A percentile compares a stretch with the other conserved stretches of the same genome.
Evolutionary conservation across 177 flowering plant genomes (phyloP).

Genomic region (Tripterygium wilfordii): DNA sequence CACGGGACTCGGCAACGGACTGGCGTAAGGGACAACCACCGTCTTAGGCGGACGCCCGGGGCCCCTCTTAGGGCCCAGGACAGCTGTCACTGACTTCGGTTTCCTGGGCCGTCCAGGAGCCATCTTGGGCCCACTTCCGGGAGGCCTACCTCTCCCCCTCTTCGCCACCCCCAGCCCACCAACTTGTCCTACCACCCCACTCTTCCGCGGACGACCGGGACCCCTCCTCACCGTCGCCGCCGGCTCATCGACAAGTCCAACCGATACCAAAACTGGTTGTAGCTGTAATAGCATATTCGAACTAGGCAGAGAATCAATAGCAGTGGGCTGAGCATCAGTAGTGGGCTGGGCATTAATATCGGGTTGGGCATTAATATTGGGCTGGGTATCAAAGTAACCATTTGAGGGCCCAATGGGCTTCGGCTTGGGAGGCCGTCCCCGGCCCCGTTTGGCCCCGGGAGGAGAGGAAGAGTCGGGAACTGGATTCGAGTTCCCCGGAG

Average conservation of each 20-base stretch:
- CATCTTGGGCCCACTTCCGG: conserved; percentile 18
- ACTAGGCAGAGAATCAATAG: neutral
- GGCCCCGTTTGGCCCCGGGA: conserved; percentile 22
- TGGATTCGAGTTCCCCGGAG: too few species aligned
- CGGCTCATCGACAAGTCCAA: conserved; percentile 9
- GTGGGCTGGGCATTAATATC: conserved; percentile 25
- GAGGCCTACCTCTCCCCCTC: conserved; percentile 11
- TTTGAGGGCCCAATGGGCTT: conserved; percentile 7
- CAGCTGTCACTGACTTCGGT: neutral
- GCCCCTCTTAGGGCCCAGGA: conserved; percentile 12
- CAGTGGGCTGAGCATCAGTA: neutral
- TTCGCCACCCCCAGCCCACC: conserved; percentile 28
- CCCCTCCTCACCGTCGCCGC: conserved; percentile 5
- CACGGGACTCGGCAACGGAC: conserved; percentile 7
- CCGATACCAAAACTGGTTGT: conserved; percentile 5
- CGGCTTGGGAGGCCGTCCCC: conserved; percentile 27
- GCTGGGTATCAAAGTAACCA: conserved; percentile 9
- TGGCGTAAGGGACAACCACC: conserved; percentile 10
- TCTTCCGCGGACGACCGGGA: conserved; percentile 16
- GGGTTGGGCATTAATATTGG: conserved; percentile 15
- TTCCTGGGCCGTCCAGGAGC: conserved; percentile 18
- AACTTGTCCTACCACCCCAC: conserved; percentile 7
- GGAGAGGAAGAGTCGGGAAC: neutral
- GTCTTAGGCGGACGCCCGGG: conserved; percentile 37
- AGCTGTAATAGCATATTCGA: neutral